Conservation (phyloP, 192 early-diverging fungal genomes). For the Linnemannia elongata region DNA sequence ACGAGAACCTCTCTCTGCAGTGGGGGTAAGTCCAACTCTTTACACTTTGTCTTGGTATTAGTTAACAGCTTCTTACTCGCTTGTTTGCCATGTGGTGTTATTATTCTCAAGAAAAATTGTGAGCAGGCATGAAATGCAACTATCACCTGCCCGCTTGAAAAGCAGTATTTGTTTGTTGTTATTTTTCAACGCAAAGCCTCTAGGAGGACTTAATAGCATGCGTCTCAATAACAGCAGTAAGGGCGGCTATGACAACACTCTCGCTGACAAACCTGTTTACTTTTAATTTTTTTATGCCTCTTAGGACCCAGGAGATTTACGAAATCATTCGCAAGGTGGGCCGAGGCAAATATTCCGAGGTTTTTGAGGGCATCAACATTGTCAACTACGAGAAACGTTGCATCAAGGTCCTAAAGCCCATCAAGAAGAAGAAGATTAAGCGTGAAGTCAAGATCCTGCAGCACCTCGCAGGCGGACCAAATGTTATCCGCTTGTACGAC, state of each 20-base stretch:
- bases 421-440: constrained; percentile 99
- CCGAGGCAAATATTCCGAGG: constrained; percentile 98
- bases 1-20: constrained; percentile 88
- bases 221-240: background rate
- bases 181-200: too few relatives aligned
- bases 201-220: background rate
- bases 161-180: background rate
- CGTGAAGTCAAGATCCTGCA: constrained; percentile 98
- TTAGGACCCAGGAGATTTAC: constrained; percentile 91
- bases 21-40: constrained; percentile 81
- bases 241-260: background rate
- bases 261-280: background rate
- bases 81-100: background rate
- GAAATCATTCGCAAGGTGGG: constrained; percentile 98
- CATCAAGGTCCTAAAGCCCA: constrained; percentile 98
- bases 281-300: background rate
- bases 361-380: constrained; percentile 96
- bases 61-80: background rate
- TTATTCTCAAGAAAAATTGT: background rate
- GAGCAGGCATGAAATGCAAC: background rate
- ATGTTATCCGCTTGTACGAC: constrained; percentile 91
- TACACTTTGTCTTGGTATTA: background rate
- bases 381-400: constrained; percentile 86
- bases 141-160: background rate
- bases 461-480: constrained; percentile 92